Percentiles rank a stretch among this genome's conserved stretches.
Evolutionary conservation across 441 rosid species (phyloP).

Genomic region (Brassica hybrid): DNA sequence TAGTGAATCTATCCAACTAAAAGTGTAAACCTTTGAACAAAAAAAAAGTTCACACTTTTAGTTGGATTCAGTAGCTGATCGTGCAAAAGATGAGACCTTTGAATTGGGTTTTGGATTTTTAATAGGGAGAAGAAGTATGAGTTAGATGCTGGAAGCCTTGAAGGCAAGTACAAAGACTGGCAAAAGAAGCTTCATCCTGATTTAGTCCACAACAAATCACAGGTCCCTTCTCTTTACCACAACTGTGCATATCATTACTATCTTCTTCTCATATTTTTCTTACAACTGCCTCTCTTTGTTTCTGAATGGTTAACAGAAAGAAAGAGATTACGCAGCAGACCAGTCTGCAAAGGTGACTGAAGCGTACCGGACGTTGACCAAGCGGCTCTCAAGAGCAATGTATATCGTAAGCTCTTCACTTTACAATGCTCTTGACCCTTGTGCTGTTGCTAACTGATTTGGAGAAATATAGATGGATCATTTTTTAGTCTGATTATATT

Average conservation of each 20-base stretch:
- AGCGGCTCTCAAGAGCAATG: slow-evolving; percentile 70
- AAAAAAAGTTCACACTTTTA: too few species aligned
- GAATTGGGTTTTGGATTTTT: background rate
- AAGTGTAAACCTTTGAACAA: too few species aligned
- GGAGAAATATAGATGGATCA: background rate
- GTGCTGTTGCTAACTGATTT: background rate
- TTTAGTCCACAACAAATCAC: slow-evolving; percentile 88
- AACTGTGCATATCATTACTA: too few species aligned
- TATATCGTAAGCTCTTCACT: slow-evolving; percentile 65
- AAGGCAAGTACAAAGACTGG: slow-evolving; percentile 80
- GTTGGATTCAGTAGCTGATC: too few species aligned
- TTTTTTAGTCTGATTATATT: background rate
- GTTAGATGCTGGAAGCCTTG: slow-evolving; percentile 61
- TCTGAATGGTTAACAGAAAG: slow-evolving; percentile 62
- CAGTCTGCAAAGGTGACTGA: slow-evolving; percentile 89
- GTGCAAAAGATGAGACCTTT: slow-evolving; percentile 24
- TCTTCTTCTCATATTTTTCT: too few species aligned
- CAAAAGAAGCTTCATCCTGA: slow-evolving; percentile 98
- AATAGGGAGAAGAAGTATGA: slow-evolving; percentile 72
- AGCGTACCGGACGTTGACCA: slow-evolving; percentile 73
- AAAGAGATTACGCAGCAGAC: slow-evolving; percentile 81
- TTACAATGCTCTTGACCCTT: too few species aligned
- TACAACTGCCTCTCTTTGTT: too few species aligned
- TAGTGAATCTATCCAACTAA: too few species aligned
- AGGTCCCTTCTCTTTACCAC: slow-evolving; percentile 48